Base-by-base conservation (phyloP, 768 basidiomycete genomes). In the Mycena rosella region DNA sequence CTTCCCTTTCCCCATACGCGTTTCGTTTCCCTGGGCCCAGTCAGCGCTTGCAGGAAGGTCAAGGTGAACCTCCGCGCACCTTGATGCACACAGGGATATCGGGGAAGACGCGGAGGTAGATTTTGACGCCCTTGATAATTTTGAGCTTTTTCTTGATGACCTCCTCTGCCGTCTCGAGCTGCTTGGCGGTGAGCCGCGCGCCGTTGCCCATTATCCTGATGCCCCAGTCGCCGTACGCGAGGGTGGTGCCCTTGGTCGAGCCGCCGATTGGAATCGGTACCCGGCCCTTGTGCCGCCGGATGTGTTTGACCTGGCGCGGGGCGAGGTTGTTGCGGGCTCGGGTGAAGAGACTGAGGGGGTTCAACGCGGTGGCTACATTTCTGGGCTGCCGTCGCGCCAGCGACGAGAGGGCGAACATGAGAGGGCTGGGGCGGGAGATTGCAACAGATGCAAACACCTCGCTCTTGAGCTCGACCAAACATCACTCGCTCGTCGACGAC, bases 1-100 rank as follows among this genome's bases (percentile, higher is more conserved):
- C 79, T 99, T 99, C 65, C 98, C 98, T 81, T 99, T 99, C 56
- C 98, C 98, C 98, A 99, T 98, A 86, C 98, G 93, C 7, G 96
- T 96, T 80, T 99, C 96, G 73, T 98, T 99, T 60, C 98, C 97
- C 94, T 96, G 66, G 36, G 44, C 26, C 24, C 34, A 68, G 14
- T 24, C 47, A 51, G 8, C 7, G 15, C 6, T 14, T 2, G 24
- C n/a, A 8, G 15, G 24, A 18, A 13, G 13, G 20, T 5, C 30
- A 6, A 42, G 53, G 51, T 42, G 5, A 8, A 30, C 54, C 20
- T 18, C 40, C 10, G 74, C 84, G 48, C 65, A 94, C 95, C 88
- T 99, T 99, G 60, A 98, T 91, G 83, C 96, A 98, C 66, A 99
- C 96, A 3, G 96, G 96, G 65, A 98, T 91, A 80, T 99, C 96